phyloP scores from a whole-genome alignment of 108 stramenopile species.

The Nannochloropsis granulata region DNA sequence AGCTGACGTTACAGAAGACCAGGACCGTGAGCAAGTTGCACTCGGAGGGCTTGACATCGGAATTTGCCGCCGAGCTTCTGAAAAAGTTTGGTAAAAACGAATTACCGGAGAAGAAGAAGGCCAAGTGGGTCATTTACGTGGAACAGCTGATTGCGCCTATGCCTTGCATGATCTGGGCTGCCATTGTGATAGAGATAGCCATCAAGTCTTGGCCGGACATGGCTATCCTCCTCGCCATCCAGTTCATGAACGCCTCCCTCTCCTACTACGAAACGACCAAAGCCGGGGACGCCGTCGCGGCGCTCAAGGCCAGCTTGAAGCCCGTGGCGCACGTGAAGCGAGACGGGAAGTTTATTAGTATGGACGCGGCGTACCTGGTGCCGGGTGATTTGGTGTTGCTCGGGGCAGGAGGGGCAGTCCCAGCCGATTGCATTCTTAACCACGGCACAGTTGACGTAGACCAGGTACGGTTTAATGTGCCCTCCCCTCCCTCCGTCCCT shows the following conservation, averaged over 20 bases:
- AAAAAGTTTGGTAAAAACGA: background rate
- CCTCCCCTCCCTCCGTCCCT: too few relatives aligned
- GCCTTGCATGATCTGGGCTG: background rate
- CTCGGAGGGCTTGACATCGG: background rate
- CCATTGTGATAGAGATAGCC: background rate
- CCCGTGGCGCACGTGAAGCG: background rate
- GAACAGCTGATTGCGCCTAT: background rate
- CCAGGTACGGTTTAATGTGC: slow-evolving; percentile 8
- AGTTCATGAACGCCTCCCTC: background rate
- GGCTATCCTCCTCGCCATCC: background rate
- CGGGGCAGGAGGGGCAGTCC: background rate
- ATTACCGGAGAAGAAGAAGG: background rate
- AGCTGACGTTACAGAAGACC: background rate
- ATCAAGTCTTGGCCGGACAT: background rate
- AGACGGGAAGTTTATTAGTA: background rate
- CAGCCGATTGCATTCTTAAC: background rate
- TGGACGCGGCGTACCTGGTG: background rate
- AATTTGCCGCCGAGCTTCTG: background rate
- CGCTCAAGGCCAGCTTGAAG: background rate
- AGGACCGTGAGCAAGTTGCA: background rate
- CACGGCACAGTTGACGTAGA: slow-evolving; percentile 42
- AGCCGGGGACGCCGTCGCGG: background rate
- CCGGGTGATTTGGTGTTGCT: background rate
- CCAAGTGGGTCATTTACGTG: background rate
- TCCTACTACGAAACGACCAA: background rate